phyloP scores from a whole-genome alignment of 2,329 filamentous ascomycete species.

The Aspergillus sp. region DNA sequence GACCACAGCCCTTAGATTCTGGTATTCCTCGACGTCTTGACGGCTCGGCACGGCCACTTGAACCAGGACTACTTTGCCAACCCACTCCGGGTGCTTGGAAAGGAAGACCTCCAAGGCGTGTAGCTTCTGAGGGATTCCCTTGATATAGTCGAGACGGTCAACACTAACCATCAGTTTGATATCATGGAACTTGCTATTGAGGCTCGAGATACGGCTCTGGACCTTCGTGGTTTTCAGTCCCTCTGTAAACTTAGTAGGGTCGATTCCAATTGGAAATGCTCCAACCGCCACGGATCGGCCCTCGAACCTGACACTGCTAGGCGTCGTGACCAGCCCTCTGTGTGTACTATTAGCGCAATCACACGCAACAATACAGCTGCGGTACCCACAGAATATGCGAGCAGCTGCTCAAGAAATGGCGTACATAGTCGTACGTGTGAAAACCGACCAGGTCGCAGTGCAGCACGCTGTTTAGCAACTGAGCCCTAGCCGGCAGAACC shows the following conservation, averaged over 20 bases:
- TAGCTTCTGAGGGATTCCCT: conserved; percentile 89
- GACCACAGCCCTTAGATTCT: conserved; percentile 83
- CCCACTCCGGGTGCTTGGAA: conserved; percentile 91
- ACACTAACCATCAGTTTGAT: conserved; percentile 93
- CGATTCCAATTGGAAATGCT: conserved; percentile 91
- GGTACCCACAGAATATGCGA: conserved; percentile 64
- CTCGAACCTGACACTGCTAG: conserved; percentile 81
- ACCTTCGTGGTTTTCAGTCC: conserved; percentile 73
- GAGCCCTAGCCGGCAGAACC: conserved; percentile 79
- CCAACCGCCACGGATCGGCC: conserved; percentile 77
- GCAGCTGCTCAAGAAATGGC: conserved; percentile 88
- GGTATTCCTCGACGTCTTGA: conserved; percentile 92
- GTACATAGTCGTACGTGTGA: conserved; percentile 92
- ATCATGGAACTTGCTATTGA: conserved; percentile 81
- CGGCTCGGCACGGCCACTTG: conserved; percentile 87
- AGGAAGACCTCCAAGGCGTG: conserved; percentile 91
- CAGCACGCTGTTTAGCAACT: conserved; percentile 71
- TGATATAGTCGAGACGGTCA: conserved; percentile 93
- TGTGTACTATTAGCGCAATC: conserved; percentile 3
- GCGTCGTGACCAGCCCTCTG: conserved; percentile 54
- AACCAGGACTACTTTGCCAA: conserved; percentile 86
- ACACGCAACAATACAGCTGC: conserved; percentile 4
- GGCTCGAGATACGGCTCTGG: conserved; percentile 68
- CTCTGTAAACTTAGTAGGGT: conserved; percentile 87
- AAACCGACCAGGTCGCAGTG: conserved; percentile 91